Evolutionary conservation across 2,329 filamentous ascomycete genomes (phyloP), one percentile per base, ranked within the genome.

Genomic region (Monosporascus sp.): DNA sequence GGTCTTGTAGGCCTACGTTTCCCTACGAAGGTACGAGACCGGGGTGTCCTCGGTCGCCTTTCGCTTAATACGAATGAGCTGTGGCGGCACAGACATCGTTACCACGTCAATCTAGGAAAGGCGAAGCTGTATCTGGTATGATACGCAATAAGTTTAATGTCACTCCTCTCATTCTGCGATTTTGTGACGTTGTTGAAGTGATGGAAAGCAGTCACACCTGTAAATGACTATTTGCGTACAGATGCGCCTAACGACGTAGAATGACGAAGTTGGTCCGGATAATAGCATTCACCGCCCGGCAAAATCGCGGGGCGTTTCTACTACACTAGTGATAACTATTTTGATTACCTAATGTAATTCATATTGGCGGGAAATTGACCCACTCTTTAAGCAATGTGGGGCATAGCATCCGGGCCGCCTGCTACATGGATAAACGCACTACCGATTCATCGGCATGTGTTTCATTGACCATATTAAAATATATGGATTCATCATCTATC

Each of bases 21-120:
- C 70, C 77, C 57, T 63, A 84, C 80, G 75, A 47, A 84, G 74
- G 60, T 80, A 81, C 51, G 79, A 76, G 49, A 84, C 77, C 3
- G 80, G 78, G 14, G 72, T 70, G 37, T 76, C 74, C 54, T 77
- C 78, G 49, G 75, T 76, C 41, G 79, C 77, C 70, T 84, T 84
- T 63, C 81, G 80, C 74, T 84, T 84, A 59, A 85, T 78, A 53
- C 79, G 78, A 67, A 85, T 84, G 48, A 80, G 70, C 56, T 81
- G 76, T 26, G 81, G 81, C 24, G 81, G 81, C 4, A 81, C 70
- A 48, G 80, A 81, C 80, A 84, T 84, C 51, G 47, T 51, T 58
- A 27, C 35, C 24, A 38, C 11, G 17, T 38, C 41, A 38, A 7
- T 44, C 27, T 35, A 45, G 37, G 20, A 52, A 43, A 41, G 26